Evolutionary conservation across 768 basidiomycete species (phyloP).

Genomic region (Trametes gibbosa): DNA sequence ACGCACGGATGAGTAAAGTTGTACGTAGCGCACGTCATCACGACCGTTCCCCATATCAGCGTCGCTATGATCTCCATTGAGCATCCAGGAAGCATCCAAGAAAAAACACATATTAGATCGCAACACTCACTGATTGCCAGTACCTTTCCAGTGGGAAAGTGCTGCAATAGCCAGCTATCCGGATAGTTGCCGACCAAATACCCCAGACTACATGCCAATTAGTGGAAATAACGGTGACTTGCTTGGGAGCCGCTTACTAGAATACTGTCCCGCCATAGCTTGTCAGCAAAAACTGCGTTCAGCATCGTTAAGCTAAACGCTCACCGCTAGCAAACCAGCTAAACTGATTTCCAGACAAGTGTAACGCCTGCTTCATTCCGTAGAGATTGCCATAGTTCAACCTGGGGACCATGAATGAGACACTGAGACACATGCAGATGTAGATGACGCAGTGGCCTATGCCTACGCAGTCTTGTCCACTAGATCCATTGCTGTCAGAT

Average conservation of each 20-base stretch:
- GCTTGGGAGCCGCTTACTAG: conserved; percentile 2
- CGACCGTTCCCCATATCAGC: conserved; percentile 34
- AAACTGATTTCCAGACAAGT: conserved; percentile 16
- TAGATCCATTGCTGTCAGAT: neutral
- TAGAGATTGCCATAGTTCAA: conserved; percentile 33
- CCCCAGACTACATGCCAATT: conserved; percentile 20
- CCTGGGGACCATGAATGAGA: neutral
- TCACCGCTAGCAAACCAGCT: conserved; percentile 20
- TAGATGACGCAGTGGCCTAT: neutral
- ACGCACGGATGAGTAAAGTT: neutral
- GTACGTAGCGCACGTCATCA: conserved; percentile 21
- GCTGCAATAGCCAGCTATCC: conserved; percentile 30
- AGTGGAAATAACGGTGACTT: no score
- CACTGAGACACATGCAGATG: neutral
- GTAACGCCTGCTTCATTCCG: conserved; percentile 26
- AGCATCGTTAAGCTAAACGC: neutral
- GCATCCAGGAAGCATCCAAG: no score
- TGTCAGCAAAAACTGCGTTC: conserved; percentile 9
- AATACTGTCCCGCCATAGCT: conserved; percentile 8
- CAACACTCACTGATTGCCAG: conserved; percentile 16
- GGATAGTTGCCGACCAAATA: conserved; percentile 32
- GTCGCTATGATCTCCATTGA: conserved; percentile 20
- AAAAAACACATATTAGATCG: neutral
- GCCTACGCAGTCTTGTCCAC: conserved; percentile 33
- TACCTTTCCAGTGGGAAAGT: conserved; percentile 22